phyloP scores from a whole-genome alignment of 2,329 filamentous ascomycete species.

The Zelopaecilomyces penicillatus region DNA sequence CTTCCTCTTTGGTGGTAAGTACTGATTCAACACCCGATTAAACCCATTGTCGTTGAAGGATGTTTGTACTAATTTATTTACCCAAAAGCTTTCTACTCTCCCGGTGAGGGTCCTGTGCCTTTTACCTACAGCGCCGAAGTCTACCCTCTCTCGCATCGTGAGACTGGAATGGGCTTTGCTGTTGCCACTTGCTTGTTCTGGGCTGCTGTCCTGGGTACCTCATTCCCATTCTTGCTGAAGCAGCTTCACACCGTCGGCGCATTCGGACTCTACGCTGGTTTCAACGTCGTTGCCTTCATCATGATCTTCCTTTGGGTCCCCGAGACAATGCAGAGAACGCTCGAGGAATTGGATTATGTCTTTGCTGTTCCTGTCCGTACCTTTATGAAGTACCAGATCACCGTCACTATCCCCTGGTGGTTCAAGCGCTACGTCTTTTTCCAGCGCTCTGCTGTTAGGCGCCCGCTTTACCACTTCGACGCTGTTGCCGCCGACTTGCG shows the following conservation, averaged over 20 bases:
- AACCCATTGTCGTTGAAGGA: not conserved
- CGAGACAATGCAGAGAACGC: slow-evolving; percentile 47
- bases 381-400: slow-evolving; percentile 32
- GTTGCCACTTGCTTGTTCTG: slow-evolving; percentile 53
- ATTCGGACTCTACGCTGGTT: slow-evolving; percentile 44
- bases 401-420: slow-evolving; percentile 23
- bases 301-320: slow-evolving; percentile 42
- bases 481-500: slow-evolving; percentile 11
- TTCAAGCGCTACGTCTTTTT: slow-evolving; percentile 25
- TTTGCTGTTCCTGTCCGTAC: slow-evolving; percentile 38
- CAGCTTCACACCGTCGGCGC: slow-evolving; percentile 26
- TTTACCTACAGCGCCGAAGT: slow-evolving; percentile 57
- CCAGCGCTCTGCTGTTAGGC: slow-evolving; percentile 20
- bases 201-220: slow-evolving; percentile 41
- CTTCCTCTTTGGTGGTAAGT: slow-evolving; percentile 48
- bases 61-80: not conserved
- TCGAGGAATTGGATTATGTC: slow-evolving; percentile 44
- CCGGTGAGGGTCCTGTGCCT: slow-evolving; percentile 55
- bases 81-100: slow-evolving; percentile 47
- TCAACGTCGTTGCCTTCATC: slow-evolving; percentile 45
- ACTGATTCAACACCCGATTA: not conserved
- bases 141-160: slow-evolving; percentile 55
- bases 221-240: slow-evolving; percentile 41
- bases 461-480: slow-evolving; percentile 31
- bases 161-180: slow-evolving; percentile 56